A percentile compares a stretch with the other conserved stretches of the same genome.
phyloP scores from a whole-genome alignment of 2,329 filamentous ascomycete genomes.

The Thelonectria olida region DNA sequence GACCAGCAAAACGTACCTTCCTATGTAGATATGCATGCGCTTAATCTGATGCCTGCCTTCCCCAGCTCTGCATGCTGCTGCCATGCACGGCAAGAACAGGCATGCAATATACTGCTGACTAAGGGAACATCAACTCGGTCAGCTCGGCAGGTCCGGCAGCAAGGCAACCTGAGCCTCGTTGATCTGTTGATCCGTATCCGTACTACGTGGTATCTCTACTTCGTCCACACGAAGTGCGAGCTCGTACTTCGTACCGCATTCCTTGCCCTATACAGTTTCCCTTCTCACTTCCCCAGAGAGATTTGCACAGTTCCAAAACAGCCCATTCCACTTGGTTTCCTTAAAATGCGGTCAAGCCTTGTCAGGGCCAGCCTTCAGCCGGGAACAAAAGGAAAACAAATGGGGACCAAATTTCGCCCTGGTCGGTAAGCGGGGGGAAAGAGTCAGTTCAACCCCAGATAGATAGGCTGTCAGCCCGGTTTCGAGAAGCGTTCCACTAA shows the following conservation, averaged over 20 bases:
- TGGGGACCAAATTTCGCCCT: neutral
- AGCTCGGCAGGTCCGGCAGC: too few species aligned
- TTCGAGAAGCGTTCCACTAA: constrained; percentile 7
- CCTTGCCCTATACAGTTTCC: too few species aligned
- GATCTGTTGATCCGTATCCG: too few species aligned
- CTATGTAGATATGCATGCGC: neutral
- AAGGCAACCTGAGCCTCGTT: too few species aligned
- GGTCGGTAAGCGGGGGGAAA: neutral
- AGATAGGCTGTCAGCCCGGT: neutral
- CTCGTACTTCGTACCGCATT: neutral
- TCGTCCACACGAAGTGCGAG: too few species aligned
- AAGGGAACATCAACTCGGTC: neutral
- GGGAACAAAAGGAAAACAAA: constrained; percentile 16
- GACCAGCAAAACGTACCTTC: neutral
- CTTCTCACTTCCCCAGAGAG: neutral
- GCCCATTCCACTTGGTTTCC: neutral
- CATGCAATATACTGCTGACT: neutral
- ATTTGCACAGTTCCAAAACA: neutral
- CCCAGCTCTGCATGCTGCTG: neutral
- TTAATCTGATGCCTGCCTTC: neutral
- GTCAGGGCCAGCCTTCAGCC: neutral
- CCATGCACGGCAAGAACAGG: neutral
- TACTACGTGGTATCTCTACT: too few species aligned
- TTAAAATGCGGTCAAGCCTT: neutral
- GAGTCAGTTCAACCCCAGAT: neutral